Evolutionary conservation across 257 asterid species (phyloP).

Genomic region (Solanum pinnatisectum): DNA sequence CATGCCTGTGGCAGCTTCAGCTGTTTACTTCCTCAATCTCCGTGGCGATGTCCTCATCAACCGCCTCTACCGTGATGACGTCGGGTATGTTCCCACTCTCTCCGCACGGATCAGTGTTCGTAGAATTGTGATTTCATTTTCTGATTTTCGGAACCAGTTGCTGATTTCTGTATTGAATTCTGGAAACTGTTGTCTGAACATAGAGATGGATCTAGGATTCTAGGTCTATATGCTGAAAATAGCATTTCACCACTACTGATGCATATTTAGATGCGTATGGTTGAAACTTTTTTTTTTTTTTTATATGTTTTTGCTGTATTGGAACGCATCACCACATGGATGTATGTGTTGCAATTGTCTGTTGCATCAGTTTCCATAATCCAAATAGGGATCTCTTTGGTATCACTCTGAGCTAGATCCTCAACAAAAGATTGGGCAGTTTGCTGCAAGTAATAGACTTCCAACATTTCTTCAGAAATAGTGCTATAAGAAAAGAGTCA

Average conservation of each 20-base stretch:
- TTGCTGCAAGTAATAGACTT: neutral
- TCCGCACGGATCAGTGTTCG: neutral
- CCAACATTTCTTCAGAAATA: neutral
- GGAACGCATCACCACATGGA: neutral
- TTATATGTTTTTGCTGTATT: neutral
- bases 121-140: neutral
- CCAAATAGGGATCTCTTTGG: neutral
- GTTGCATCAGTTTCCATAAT: neutral
- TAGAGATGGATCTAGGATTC: neutral
- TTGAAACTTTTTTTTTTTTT: neutral
- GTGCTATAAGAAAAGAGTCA: neutral
- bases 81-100: constrained; percentile 44
- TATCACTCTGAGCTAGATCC: neutral
- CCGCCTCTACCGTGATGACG: constrained; percentile 98
- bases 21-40: constrained; percentile 87
- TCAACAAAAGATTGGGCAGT: neutral
- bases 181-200: neutral
- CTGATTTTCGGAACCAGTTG: neutral
- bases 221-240: neutral
- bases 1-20: constrained; percentile 99
- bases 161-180: neutral
- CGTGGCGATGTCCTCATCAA: constrained; percentile 99
- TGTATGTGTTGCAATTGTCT: neutral
- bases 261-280: neutral
- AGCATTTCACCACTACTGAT: neutral